Evolutionary conservation across 2,329 filamentous ascomycete species (phyloP).

Genomic region (Massarina eburnea): DNA sequence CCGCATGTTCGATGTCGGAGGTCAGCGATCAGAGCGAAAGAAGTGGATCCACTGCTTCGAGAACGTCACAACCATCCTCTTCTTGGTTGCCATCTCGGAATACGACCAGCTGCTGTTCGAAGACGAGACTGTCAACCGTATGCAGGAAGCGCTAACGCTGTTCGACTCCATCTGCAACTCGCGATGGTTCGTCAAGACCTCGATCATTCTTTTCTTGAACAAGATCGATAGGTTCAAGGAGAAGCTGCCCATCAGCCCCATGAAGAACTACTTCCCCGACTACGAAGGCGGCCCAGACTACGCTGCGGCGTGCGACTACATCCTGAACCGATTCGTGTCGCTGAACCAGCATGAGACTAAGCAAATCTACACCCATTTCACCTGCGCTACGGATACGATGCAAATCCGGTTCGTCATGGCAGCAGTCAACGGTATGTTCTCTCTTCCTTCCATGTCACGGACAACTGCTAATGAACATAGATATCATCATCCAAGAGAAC

Average conservation of each 20-base stretch:
- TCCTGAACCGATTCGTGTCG: slow-evolving; percentile 96
- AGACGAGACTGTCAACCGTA: slow-evolving; percentile 82
- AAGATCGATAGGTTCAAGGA: slow-evolving; percentile 77
- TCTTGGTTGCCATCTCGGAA: slow-evolving; percentile 94
- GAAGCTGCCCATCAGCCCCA: slow-evolving; percentile 71
- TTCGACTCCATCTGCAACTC: slow-evolving; percentile 76
- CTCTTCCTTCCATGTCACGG: background rate
- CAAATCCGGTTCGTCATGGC: slow-evolving; percentile 99
- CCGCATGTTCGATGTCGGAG: slow-evolving; percentile 96
- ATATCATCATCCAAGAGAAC: slow-evolving; percentile 99
- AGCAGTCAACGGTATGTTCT: slow-evolving; percentile 84
- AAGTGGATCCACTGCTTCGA: slow-evolving; percentile 99
- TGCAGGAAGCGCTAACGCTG: slow-evolving; percentile 71
- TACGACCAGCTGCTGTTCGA: slow-evolving; percentile 96
- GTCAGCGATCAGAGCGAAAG: slow-evolving; percentile 93
- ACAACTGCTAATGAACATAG: slow-evolving; percentile 58
- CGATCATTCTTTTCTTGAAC: slow-evolving; percentile 73
- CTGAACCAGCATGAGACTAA: slow-evolving; percentile 99
- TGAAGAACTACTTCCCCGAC: slow-evolving; percentile 76
- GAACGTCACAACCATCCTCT: slow-evolving; percentile 95
- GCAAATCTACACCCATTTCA: slow-evolving; percentile 99
- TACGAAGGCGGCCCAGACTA: slow-evolving; percentile 96
- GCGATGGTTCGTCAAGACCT: slow-evolving; percentile 72
- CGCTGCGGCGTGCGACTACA: slow-evolving; percentile 94
- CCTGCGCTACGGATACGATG: slow-evolving; percentile 96